Evolutionary conservation across 345 rosid species (phyloP).

Genomic region (Lepidium africanum): DNA sequence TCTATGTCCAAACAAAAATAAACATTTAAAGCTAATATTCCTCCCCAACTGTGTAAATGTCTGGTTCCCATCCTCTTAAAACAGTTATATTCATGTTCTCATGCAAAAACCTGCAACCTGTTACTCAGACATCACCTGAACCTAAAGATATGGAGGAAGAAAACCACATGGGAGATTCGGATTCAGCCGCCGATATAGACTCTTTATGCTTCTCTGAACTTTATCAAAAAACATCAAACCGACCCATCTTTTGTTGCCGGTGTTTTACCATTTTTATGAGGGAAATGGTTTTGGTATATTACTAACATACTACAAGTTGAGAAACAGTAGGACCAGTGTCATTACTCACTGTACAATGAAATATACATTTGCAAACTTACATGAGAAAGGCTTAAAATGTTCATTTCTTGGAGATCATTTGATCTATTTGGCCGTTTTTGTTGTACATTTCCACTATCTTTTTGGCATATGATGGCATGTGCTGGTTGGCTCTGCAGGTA

Average conservation of each 20-base stretch:
- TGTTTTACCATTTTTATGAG: background rate
- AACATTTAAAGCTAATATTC: constrained; percentile 23
- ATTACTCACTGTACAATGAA: background rate
- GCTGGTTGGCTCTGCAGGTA: constrained; percentile 57
- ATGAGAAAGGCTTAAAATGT: constrained; percentile 5
- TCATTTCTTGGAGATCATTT: constrained; percentile 52
- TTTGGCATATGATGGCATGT: constrained; percentile 82
- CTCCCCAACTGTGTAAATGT: constrained; percentile 27
- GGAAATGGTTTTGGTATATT: constrained; percentile 15
- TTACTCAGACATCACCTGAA: constrained; percentile 25
- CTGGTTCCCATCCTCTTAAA: constrained; percentile 28
- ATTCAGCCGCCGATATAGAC: constrained; percentile 25
- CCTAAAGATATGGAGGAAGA: constrained; percentile 11
- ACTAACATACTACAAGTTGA: constrained; percentile 24
- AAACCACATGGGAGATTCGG: constrained; percentile 21
- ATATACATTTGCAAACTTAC: constrained; percentile 1
- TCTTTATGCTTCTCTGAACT: constrained; percentile 10
- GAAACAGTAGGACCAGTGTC: constrained; percentile 26
- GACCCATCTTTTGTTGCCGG: constrained; percentile 25
- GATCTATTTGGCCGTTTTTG: constrained; percentile 62
- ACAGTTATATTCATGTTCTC: constrained; percentile 29
- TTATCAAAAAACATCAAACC: constrained; percentile 15
- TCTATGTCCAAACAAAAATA: constrained; percentile 15
- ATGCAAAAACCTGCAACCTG: constrained; percentile 24
- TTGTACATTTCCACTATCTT: constrained; percentile 76